Conservation (phyloP, 805 yeast genomes). For the Scheffersomyces lignosus region DNA sequence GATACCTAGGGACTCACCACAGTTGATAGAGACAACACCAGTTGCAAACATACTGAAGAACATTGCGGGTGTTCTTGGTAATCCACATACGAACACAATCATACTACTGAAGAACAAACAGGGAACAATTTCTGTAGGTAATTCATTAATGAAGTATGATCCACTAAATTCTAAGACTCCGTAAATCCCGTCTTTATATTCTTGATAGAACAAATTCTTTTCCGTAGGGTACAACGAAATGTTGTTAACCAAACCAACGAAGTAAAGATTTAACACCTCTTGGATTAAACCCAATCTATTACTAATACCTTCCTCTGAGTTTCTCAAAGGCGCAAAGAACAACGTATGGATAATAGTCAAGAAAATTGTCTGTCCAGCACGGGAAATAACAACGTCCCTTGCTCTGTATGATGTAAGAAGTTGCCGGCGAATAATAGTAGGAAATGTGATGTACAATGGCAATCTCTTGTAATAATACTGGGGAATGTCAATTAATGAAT, state of each 20-base stretch:
- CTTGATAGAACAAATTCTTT: conserved; percentile 74
- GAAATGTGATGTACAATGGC: conserved; percentile 27
- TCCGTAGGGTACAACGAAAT: conserved; percentile 74
- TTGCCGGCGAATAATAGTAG: conserved; percentile 33
- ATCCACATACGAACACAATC: conserved; percentile 68
- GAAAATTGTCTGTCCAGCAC: conserved; percentile 63
- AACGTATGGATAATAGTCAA: conserved; percentile 65
- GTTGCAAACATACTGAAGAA: conserved; percentile 65
- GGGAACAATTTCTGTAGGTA: conserved; percentile 67
- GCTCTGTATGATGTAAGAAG: conserved; percentile 33
- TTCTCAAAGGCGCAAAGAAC: conserved; percentile 51
- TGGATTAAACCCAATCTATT: conserved; percentile 77
- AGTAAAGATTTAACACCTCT: conserved; percentile 69
- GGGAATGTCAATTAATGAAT: conserved; percentile 34
- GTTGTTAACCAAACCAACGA: conserved; percentile 78
- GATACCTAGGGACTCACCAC: conserved; percentile 86
- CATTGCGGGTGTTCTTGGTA: conserved; percentile 66
- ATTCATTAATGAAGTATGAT: conserved; percentile 58
- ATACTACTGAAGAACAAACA: conserved; percentile 59
- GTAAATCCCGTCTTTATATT: conserved; percentile 70
- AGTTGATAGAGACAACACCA: conserved; percentile 54
- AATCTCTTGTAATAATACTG: conserved; percentile 33
- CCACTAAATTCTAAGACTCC: conserved; percentile 62
- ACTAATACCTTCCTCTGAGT: conserved; percentile 49
- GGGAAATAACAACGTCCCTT: conserved; percentile 59